Evolutionary conservation across 2,329 filamentous ascomycete genomes (phyloP).

Genomic region (Zarea fungicola): DNA sequence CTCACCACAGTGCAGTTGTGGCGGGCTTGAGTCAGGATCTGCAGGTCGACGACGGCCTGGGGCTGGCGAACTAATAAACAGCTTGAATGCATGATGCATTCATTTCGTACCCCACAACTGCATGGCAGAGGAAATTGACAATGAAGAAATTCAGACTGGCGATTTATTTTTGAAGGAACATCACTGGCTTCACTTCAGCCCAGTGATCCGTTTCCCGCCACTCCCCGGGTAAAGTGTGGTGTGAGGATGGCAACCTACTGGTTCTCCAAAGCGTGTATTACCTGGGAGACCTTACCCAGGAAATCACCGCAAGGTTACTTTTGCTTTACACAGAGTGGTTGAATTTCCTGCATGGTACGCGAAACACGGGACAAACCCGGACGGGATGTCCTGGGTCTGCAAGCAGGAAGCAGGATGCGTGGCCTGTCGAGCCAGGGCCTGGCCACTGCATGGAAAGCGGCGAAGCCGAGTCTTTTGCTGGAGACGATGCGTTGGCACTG

Average conservation of each 20-base stretch:
- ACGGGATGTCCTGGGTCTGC: slow-evolving; percentile 1
- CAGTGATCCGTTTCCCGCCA: neutral
- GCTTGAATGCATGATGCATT: slow-evolving; percentile 5
- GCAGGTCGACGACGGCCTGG: slow-evolving; percentile 1
- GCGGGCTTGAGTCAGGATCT: slow-evolving; percentile 13
- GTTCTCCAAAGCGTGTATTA: neutral
- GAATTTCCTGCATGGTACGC: too few relatives aligned
- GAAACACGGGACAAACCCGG: neutral
- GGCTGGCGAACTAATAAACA: slow-evolving; percentile 7
- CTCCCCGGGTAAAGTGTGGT: neutral
- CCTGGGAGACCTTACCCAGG: slow-evolving; percentile 5
- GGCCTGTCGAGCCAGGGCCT: neutral
- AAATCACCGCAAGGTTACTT: neutral
- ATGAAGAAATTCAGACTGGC: neutral
- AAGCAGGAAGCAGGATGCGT: neutral
- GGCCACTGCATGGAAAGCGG: slow-evolving; percentile 4
- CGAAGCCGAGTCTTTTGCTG: slow-evolving; percentile 6
- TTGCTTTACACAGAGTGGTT: too few relatives aligned
- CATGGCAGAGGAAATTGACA: neutral
- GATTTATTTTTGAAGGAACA: neutral
- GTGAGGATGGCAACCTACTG: neutral
- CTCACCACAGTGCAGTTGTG: slow-evolving; percentile 9
- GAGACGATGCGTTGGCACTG: slow-evolving; percentile 6
- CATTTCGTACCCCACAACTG: neutral
- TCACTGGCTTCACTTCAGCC: neutral